A percentile compares a stretch with the other conserved stretches of the same genome.
phyloP scores from a whole-genome alignment of 2,329 filamentous ascomycete species.

The Xenoacremonium recifei region DNA sequence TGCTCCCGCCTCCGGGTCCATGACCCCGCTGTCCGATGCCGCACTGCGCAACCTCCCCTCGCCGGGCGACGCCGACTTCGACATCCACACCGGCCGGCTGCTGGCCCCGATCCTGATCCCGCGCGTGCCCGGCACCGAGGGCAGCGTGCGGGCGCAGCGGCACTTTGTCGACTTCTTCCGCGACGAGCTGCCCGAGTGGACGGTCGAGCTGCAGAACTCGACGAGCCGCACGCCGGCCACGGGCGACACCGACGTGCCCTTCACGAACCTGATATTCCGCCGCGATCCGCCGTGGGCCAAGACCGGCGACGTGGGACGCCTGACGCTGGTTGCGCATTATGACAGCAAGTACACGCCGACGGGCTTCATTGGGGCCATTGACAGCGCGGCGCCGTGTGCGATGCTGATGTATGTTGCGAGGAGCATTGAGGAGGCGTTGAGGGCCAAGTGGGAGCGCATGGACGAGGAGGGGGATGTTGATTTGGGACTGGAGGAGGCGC shows the following conservation, averaged over 20 bases:
- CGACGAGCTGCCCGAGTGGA: conserved; percentile 74
- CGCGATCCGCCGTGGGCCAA: conserved; percentile 83
- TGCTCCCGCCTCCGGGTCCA: conserved; percentile 37
- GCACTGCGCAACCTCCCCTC: conserved; percentile 70
- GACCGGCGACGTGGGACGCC: conserved; percentile 70
- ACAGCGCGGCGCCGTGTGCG: conserved; percentile 91
- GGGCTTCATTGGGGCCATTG: conserved; percentile 90
- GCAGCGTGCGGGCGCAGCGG: conserved; percentile 67
- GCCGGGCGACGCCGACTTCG: conserved; percentile 73
- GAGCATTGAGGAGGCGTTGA: conserved; percentile 76
- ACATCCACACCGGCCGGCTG: conserved; percentile 72
- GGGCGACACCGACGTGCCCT: conserved; percentile 69
- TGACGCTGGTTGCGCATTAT: conserved; percentile 92
- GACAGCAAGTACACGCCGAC: conserved; percentile 78
- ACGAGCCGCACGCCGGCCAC: conserved; percentile 78
- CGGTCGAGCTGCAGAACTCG: conserved; percentile 83
- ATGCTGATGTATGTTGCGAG: conserved; percentile 86
- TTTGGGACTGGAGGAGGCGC: conserved; percentile 65
- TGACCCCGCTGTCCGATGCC: conserved; percentile 68
- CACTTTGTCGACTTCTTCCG: conserved; percentile 86
- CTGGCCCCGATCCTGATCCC: conserved; percentile 85
- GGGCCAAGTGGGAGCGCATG: conserved; percentile 78
- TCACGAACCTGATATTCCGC: conserved; percentile 81
- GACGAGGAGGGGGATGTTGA: conserved; percentile 53
- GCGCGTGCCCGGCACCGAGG: conserved; percentile 83